Conservation (phyloP, 2,329 filamentous ascomycete genomes). For the Thielaviopsis cerberus region DNA sequence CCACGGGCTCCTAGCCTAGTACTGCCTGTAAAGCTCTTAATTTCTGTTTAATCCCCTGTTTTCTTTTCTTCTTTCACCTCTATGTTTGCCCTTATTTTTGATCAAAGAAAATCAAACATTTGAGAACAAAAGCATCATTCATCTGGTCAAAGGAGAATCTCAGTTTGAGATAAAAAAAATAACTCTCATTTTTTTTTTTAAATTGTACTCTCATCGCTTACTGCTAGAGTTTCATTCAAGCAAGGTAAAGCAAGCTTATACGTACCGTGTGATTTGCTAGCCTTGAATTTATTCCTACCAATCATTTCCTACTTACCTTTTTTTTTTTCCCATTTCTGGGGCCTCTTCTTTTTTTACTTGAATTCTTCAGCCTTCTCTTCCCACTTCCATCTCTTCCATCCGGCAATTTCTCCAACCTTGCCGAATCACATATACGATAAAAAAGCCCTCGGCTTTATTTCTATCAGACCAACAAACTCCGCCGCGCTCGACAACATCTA, state of each 20-base stretch:
- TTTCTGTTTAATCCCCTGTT: no score
- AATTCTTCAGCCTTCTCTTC: background rate
- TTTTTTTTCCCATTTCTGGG: background rate
- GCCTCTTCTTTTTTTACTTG: background rate
- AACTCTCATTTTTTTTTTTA: background rate
- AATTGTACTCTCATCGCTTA: background rate
- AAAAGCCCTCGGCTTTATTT: background rate
- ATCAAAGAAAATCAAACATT: no score
- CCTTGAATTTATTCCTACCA: background rate
- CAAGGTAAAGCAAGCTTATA: background rate
- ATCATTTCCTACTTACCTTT: background rate
- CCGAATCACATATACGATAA: background rate
- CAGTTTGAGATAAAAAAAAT: background rate
- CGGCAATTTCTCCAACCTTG: background rate
- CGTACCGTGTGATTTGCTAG: background rate
- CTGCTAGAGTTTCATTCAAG: background rate
- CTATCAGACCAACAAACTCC: background rate
- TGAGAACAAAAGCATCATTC: no score
- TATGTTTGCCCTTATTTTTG: no score
- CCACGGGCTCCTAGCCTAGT: no score
- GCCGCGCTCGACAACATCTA: conserved; percentile 1
- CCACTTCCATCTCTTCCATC: background rate
- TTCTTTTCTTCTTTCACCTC: no score
- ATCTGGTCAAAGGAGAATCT: no score
- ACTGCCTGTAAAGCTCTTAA: no score